phyloP scores from a whole-genome alignment of 257 asterid genomes.

The Lycium ferocissimum region DNA sequence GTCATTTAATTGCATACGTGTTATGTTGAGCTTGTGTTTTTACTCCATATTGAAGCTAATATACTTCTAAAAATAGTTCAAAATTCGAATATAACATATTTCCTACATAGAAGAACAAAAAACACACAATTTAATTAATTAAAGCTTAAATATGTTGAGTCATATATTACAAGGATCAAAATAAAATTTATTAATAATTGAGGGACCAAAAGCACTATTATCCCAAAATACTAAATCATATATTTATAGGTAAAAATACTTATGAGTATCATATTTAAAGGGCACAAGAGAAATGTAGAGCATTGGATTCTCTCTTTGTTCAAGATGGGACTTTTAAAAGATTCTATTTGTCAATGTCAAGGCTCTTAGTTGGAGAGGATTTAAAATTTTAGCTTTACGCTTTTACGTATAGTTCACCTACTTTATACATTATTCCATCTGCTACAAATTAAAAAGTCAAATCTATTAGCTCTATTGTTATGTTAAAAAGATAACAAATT shows the following conservation, averaged over 20 bases:
- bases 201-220: neutral
- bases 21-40: neutral
- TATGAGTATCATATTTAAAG: neutral
- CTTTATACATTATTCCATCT: neutral
- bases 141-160: too few species aligned
- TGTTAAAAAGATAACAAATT: neutral
- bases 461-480: neutral
- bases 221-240: neutral
- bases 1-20: neutral
- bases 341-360: neutral
- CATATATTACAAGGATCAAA: neutral
- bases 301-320: conserved; percentile 25
- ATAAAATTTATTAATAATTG: neutral
- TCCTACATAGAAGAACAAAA: too few species aligned
- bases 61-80: too few species aligned
- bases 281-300: neutral
- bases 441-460: conserved; percentile 22
- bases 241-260: neutral
- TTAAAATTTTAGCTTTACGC: neutral
- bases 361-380: neutral
- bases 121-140: too few species aligned
- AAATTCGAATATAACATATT: too few species aligned
- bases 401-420: conserved; percentile 16
- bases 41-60: neutral
- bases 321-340: neutral